These are phyloP conservation scores for Apiotrichum sp. DNA, from an alignment of 1,284 basidiomycete species.

Conservation along the genomic window DNA sequence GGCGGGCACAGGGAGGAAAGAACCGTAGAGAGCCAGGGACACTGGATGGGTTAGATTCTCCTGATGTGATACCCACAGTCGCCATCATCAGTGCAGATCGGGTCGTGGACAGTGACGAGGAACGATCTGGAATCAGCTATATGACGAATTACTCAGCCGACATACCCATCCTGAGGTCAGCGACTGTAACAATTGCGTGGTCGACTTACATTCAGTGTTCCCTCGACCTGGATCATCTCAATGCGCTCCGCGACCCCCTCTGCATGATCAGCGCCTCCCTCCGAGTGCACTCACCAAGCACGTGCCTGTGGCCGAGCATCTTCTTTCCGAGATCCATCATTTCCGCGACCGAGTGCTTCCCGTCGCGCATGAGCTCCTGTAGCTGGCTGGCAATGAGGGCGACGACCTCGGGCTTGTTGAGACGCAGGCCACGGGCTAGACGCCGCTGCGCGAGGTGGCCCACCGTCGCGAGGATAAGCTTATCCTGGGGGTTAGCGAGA, in stretches of 20 bases:
- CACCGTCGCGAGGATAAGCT: slow-evolving; percentile 54
- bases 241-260: slow-evolving; percentile 48
- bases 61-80: slow-evolving; percentile 49
- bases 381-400: slow-evolving; percentile 86
- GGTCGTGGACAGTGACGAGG: slow-evolving; percentile 89
- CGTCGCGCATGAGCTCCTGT: slow-evolving; percentile 94
- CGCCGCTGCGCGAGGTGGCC: slow-evolving; percentile 89
- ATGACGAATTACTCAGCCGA: neutral
- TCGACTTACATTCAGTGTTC: slow-evolving; percentile 69
- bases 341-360: slow-evolving; percentile 74
- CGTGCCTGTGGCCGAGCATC: slow-evolving; percentile 81
- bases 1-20: slow-evolving; percentile 77
- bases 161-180: slow-evolving; percentile 26
- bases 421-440: slow-evolving; percentile 76
- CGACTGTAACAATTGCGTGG: neutral
- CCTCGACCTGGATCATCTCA: slow-evolving; percentile 85
- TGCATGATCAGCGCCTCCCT: slow-evolving; percentile 1
- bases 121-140: slow-evolving; percentile 60
- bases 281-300: slow-evolving; percentile 51
- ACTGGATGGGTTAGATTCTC: slow-evolving; percentile 42
- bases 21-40: slow-evolving; percentile 77
- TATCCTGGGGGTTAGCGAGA: slow-evolving; percentile 37
- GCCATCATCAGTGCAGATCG: slow-evolving; percentile 76
- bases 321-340: slow-evolving; percentile 89
- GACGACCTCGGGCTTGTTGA: slow-evolving; percentile 83